Evolutionary conservation across 257 asterid species (phyloP).

Genomic region (Nyctanthes arbortristis): DNA sequence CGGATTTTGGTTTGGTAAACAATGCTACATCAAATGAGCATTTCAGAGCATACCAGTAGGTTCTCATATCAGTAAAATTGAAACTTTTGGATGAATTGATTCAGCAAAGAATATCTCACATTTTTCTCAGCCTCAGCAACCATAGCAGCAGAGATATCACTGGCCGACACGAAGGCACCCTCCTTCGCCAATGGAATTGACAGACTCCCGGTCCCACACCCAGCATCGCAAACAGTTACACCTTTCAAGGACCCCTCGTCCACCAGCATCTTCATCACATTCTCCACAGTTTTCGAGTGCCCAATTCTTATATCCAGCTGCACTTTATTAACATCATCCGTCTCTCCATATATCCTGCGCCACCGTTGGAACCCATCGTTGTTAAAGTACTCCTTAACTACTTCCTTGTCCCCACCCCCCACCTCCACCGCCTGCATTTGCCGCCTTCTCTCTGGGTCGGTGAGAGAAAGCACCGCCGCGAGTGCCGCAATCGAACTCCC

Average conservation of each 20-base stretch:
- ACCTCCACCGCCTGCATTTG: conserved; percentile 89
- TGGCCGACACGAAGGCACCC: conserved; percentile 83
- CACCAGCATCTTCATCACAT: conserved; percentile 69
- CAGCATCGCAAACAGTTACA: conserved; percentile 83
- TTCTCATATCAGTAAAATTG: too few relatives aligned
- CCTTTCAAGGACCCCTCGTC: conserved; percentile 76
- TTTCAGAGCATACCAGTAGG: too few relatives aligned
- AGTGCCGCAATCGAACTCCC: conserved; percentile 74
- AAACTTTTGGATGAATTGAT: not conserved
- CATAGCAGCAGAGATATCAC: conserved; percentile 93
- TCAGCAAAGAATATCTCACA: not conserved
- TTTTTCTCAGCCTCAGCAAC: conserved; percentile 78
- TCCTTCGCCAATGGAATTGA: conserved; percentile 88
- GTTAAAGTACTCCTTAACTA: conserved; percentile 87
- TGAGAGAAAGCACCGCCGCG: conserved; percentile 68
- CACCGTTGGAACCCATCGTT: conserved; percentile 93
- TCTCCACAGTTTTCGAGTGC: conserved; percentile 86
- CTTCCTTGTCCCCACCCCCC: conserved; percentile 95
- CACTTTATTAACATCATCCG: conserved; percentile 79
- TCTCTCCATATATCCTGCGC: conserved; percentile 84
- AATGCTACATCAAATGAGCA: too few relatives aligned
- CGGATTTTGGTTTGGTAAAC: too few relatives aligned
- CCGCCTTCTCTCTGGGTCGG: conserved; percentile 85
- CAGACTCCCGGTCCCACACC: conserved; percentile 88
- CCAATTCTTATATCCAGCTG: conserved; percentile 86